phyloP scores from a whole-genome alignment of 164 flowering plant genomes.

The Protea cynaroides region DNA sequence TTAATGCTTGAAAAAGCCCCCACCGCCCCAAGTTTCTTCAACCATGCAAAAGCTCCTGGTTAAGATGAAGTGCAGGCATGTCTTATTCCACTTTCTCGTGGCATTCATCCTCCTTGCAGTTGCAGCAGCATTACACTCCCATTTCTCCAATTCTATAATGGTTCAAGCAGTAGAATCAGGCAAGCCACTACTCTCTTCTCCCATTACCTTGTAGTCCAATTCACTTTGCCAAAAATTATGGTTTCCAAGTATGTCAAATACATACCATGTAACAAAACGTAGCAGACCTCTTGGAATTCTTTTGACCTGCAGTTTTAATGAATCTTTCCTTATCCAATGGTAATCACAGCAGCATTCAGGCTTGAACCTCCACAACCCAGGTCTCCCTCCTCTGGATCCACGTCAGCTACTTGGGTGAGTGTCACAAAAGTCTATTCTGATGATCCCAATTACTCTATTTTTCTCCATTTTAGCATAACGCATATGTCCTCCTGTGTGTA shows the following conservation, averaged over 20 bases:
- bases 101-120: constrained; percentile 29
- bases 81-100: constrained; percentile 30
- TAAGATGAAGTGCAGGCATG: constrained; percentile 30
- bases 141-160: constrained; percentile 8
- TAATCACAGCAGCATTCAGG: constrained; percentile 26
- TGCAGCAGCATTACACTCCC: constrained; percentile 23
- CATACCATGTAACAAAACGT: not conserved
- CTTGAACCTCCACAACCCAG: constrained; percentile 15
- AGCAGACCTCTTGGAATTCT: not conserved
- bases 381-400: constrained; percentile 4
- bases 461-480: not conserved
- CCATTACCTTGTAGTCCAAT: too few relatives aligned
- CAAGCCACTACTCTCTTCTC: constrained; percentile 15
- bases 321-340: constrained; percentile 8
- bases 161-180: constrained; percentile 43
- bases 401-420: constrained; percentile 27
- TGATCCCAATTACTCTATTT: not conserved
- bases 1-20: constrained; percentile 12
- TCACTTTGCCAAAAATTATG: too few relatives aligned
- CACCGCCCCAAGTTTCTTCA: constrained; percentile 9
- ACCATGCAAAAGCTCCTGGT: constrained; percentile 15
- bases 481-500: constrained; percentile 14
- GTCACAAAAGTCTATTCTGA: too few relatives aligned
- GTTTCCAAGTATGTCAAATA: too few relatives aligned
- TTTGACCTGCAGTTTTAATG: constrained; percentile 1